phyloP scores from a whole-genome alignment of 768 basidiomycete species.

The Leccinum broughii region DNA sequence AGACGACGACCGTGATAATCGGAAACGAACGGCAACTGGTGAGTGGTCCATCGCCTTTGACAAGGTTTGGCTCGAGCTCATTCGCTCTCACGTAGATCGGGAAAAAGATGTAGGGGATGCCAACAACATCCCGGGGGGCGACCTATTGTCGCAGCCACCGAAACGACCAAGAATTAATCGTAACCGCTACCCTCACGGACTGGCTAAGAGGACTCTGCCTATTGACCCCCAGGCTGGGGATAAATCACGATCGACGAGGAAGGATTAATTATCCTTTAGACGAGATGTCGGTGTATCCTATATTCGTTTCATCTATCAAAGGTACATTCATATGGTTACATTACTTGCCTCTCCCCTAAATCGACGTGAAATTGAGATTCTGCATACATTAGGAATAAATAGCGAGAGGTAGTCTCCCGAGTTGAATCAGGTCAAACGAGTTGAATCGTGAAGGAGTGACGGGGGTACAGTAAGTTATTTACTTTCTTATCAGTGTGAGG shows the following conservation, averaged over 20 bases:
- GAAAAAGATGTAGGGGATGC: slow-evolving; percentile 54
- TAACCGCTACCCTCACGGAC: slow-evolving; percentile 48
- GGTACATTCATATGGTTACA: slow-evolving; percentile 11
- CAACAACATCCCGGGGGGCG: slow-evolving; percentile 37
- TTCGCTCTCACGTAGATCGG: slow-evolving; percentile 47
- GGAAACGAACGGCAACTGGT: slow-evolving; percentile 75
- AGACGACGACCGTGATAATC: slow-evolving; percentile 66
- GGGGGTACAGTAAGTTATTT: slow-evolving; percentile 1
- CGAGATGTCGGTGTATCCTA: slow-evolving; percentile 10
- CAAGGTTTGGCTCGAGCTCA: slow-evolving; percentile 5
- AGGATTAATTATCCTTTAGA: slow-evolving; percentile 41
- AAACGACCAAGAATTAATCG: slow-evolving; percentile 65
- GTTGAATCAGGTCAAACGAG: slow-evolving; percentile 42
- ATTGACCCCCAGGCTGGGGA: slow-evolving; percentile 63
- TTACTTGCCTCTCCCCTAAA: slow-evolving; percentile 18
- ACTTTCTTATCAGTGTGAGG: slow-evolving; percentile 74
- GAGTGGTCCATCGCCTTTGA: slow-evolving; percentile 20
- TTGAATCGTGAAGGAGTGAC: slow-evolving; percentile 43
- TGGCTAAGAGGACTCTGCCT: slow-evolving; percentile 61
- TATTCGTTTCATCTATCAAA: slow-evolving; percentile 11
- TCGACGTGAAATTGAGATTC: slow-evolving; percentile 10
- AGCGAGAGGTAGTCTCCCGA: slow-evolving; percentile 26
- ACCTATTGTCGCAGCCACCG: slow-evolving; percentile 42
- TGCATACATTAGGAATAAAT: slow-evolving; percentile 27
- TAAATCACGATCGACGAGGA: slow-evolving; percentile 52